These are phyloP conservation scores for Eucalyptus dawsonii DNA, from an alignment of 345 rosid species.

Conservation along the genomic window DNA sequence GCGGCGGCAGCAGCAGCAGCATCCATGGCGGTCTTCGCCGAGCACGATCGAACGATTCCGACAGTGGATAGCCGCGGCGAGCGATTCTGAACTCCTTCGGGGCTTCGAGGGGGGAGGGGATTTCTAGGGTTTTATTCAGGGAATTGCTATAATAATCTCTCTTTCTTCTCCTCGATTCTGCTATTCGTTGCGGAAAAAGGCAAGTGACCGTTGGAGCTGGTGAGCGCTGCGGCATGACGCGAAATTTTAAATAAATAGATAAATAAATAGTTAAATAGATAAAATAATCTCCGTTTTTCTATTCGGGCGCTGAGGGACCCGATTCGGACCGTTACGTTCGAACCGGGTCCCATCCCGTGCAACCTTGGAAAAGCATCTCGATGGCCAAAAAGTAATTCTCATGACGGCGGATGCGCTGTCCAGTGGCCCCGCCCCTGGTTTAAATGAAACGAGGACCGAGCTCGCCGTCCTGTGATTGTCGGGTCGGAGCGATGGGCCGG, in stretches of 20 bases:
- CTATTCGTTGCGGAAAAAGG: background rate
- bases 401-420: background rate
- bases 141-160: background rate
- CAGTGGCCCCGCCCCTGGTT: background rate
- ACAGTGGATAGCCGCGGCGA: background rate
- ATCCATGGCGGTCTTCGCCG: background rate
- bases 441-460: background rate
- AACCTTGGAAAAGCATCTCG: background rate
- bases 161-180: background rate
- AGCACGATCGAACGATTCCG: background rate
- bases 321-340: background rate
- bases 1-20: background rate
- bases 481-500: background rate
- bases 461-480: background rate
- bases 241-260: background rate
- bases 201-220: conserved; percentile 1
- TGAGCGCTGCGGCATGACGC: background rate
- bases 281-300: background rate
- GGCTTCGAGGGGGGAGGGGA: background rate
- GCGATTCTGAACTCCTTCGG: background rate
- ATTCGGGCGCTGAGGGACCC: background rate
- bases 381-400: background rate
- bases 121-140: background rate
- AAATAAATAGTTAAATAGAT: background rate
- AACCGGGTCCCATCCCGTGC: background rate